Conservation (phyloP, 2,329 filamentous ascomycete genomes). For the Graphiopsis chlorocephala region DNA sequence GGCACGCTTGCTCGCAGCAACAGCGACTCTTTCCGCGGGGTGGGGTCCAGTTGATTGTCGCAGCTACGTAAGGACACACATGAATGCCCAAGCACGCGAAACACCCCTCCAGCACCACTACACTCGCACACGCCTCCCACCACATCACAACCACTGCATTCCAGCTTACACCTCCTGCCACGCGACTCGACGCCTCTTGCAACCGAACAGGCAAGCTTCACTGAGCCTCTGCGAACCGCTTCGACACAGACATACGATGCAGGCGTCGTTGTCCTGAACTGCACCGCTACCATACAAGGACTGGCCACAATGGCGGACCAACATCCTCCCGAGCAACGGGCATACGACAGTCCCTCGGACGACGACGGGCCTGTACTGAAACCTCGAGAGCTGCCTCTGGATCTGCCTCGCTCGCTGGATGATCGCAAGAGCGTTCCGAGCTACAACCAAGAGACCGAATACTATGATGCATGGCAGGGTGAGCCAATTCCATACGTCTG, state of each 20-base stretch:
- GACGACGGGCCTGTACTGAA: constrained; percentile 26
- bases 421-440: constrained; percentile 70
- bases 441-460: constrained; percentile 81
- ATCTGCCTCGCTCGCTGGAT: constrained; percentile 87
- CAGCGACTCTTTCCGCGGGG: neutral
- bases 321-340: neutral
- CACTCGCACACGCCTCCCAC: neutral
- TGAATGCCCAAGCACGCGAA: neutral
- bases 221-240: neutral
- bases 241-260: constrained; percentile 8
- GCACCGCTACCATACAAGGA: neutral
- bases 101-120: neutral
- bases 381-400: constrained; percentile 64
- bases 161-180: neutral
- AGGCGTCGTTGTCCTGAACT: constrained; percentile 6
- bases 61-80: neutral
- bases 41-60: neutral
- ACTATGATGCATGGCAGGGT: constrained; percentile 99
- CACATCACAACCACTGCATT: neutral
- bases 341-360: constrained; percentile 12
- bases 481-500: constrained; percentile 38
- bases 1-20: too few relatives aligned
- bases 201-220: neutral
- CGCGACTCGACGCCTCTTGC: neutral
- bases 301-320: constrained; percentile 11